phyloP scores from a whole-genome alignment of 129 eudicot genomes.

The Glebionis coronaria region DNA sequence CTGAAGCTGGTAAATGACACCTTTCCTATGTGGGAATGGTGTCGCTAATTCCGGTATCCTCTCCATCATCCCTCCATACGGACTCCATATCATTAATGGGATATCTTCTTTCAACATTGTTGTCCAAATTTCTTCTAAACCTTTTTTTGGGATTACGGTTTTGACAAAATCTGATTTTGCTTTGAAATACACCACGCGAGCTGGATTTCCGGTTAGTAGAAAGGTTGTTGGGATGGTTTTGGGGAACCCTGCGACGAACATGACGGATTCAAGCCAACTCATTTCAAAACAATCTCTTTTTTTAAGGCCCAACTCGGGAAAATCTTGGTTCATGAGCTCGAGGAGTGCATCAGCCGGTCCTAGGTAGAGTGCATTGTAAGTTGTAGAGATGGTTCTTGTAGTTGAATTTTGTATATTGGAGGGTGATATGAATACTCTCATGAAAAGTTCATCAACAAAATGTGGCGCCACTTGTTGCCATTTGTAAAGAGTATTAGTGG shows the following conservation, averaged over 20 bases:
- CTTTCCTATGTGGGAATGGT: background rate
- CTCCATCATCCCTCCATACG: background rate
- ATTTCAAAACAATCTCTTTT: slow-evolving; percentile 27
- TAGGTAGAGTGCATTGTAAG: slow-evolving; percentile 38
- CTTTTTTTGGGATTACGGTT: background rate
- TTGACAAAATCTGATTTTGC: slow-evolving; percentile 27
- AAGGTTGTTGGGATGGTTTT: no score
- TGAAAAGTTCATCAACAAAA: slow-evolving; percentile 44
- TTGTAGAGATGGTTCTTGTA: slow-evolving; percentile 19
- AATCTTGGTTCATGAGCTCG: slow-evolving; percentile 33
- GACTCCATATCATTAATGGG: background rate
- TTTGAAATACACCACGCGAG: slow-evolving; percentile 34
- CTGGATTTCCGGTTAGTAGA: no score
- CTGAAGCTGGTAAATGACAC: background rate
- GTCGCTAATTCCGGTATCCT: background rate
- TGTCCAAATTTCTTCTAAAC: background rate
- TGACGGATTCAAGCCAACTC: slow-evolving; percentile 55
- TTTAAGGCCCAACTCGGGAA: background rate
- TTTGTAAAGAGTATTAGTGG: background rate
- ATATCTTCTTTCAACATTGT: background rate
- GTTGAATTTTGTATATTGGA: background rate
- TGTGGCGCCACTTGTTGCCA: no score
- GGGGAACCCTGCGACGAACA: slow-evolving; percentile 16
- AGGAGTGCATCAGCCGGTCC: slow-evolving; percentile 19
- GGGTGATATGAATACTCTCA: no score